Evolutionary conservation across 2,329 filamentous ascomycete species (phyloP), one percentile per base, ranked within the genome.

Genomic region (Pseudopyricularia javanii): DNA sequence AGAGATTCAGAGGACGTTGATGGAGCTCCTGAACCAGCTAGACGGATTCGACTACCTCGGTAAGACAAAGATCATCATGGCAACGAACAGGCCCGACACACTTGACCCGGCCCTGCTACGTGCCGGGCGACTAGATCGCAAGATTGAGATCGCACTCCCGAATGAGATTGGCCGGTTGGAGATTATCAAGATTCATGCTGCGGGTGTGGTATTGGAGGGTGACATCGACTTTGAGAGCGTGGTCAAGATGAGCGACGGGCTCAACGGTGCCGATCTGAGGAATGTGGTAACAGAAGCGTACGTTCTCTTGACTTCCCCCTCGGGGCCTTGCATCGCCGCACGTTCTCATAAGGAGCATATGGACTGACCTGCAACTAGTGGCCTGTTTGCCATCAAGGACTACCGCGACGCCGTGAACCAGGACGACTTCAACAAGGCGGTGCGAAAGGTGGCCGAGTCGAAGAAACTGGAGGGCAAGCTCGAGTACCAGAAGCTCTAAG

Each of bases 51-150:
- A 98, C 73, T 98, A 98, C 73, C 79, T 98, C 35, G 93, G 94
- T 61, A 96, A 98, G 78, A 98, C 93, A 53, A 98, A 98, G 77
- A 98, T 98, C 68, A 98, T 98, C 74, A 98, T 98, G 94, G 93
- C 91, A 35, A 97, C 93, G 55, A 98, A 98, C 76, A 80, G 93
- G 71, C 93, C 91, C 14, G 91, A 97, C 68, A 97, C 91, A 1
- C 81, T 98, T 49, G 91, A 98, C 65, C 91, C 91, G 33, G 91
- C 91, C 1, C 75, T 98, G 62, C 78, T 98, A 53, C 85, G 91
- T 73, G 91, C 91, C 45, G 91, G 91, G 62, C 86, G 93, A 68
- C 76, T 98, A 61, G 94, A 98, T 70, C 81, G 93, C 60, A 98
- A 98, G 79, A 93, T 98, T 62, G 94, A 98, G 70, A 97, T 98